These are phyloP conservation scores for Brassica hybrid DNA, from an alignment of 441 rosid genomes.

Conservation along the genomic window DNA sequence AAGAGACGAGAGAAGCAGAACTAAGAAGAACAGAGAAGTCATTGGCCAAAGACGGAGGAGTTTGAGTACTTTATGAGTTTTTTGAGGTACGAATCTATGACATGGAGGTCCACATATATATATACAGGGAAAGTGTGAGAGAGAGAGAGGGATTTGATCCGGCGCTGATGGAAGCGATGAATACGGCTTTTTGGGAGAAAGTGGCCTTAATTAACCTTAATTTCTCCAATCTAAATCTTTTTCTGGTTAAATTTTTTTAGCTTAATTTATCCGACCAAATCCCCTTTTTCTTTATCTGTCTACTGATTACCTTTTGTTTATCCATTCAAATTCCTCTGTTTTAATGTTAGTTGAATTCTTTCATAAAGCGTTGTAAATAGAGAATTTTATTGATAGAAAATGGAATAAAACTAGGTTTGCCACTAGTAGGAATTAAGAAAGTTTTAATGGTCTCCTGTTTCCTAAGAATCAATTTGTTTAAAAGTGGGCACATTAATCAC, in stretches of 20 bases:
- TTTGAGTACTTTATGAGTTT: constrained; percentile 14
- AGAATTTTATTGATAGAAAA: background rate
- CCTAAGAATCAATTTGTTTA: background rate
- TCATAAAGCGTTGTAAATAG: constrained; percentile 4
- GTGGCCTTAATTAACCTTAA: constrained; percentile 27
- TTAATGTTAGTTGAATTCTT: background rate
- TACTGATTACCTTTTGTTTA: constrained; percentile 17
- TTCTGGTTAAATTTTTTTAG: background rate
- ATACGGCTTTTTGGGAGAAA: constrained; percentile 34
- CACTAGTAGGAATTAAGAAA: constrained; percentile 24
- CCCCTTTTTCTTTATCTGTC: constrained; percentile 15
- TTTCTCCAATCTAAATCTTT: constrained; percentile 20
- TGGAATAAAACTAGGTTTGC: constrained; percentile 10
- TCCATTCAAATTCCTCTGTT: constrained; percentile 4
- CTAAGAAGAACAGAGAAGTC: constrained; percentile 33
- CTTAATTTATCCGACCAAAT: constrained; percentile 25
- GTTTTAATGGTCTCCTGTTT: constrained; percentile 3
- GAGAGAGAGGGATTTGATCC: constrained; percentile 32
- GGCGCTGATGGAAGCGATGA: constrained; percentile 41
- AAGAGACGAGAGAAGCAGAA: constrained; percentile 39
- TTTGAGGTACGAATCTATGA: constrained; percentile 26
- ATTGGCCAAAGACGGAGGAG: constrained; percentile 17
- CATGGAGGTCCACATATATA: constrained; percentile 27
- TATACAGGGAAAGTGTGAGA: constrained; percentile 2
- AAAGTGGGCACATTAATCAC: constrained; percentile 8